Base-by-base conservation (phyloP, 805 yeast species). In the Wickerhamomyces chaumierensis region DNA sequence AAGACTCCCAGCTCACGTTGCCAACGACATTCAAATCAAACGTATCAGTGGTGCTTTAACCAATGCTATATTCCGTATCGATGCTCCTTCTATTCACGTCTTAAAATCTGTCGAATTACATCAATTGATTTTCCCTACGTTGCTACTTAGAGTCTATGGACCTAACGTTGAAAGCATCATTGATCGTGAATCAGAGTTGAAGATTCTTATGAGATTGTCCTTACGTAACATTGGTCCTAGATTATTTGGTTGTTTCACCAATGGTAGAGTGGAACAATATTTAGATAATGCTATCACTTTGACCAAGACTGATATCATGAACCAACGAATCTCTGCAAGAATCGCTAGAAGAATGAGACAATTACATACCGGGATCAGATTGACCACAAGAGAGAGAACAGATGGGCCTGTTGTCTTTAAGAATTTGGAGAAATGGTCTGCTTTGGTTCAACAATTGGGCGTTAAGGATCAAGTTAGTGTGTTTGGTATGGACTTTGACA, bases 291-390 rank as follows among this genome's bases (percentile, higher is more conserved):
- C 94, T 17, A 65, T 71, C 39, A 80, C 97, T 2, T 68, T 92
- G 49, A 75, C 78, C 29, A 80, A 75, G 46, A 68, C 72, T 7
- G 85, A 84, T 48, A 73, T 92, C 37, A 69, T 94, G 55, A 77
- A 78, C 45, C 77, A 85, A 44, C 78, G 76, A 21, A 78, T 83
- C 16, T 75, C 87, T 36, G 78, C 80, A 46, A 81, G 84, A 66
- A 80, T 92, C 46, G 96, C 95, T 13, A 77, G 95, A 65, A 79
- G 98, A 65, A 92, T 92, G 97, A 81, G 88, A 53, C 96, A 92
- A 48, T 68, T 92, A 40, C 98, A 92, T 55, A 69, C 68, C 40
- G 88, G 90, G 51, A 78, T 92, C 17, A 75, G 73, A 13, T 62
- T 92, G 38, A 69, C 73, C 18, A 56, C 60, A 3, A 62, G 61